Evolutionary conservation across 2,329 filamentous ascomycete species (phyloP).

Genomic region (Sporothrix humicola): DNA sequence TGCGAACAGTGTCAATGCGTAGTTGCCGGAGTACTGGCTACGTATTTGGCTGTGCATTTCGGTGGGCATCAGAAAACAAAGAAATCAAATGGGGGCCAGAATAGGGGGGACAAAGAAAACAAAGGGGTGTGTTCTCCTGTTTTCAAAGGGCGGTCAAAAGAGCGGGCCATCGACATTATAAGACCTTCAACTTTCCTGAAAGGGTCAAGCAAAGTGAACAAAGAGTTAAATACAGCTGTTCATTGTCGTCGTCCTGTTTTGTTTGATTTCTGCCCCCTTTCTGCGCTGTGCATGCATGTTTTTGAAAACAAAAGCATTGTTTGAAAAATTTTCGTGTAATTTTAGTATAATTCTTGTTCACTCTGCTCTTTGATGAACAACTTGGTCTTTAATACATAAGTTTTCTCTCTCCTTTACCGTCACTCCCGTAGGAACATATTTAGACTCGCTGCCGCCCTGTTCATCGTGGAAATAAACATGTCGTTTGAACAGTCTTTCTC

Average conservation of each 20-base stretch:
- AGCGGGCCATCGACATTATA: no score
- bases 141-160: no score
- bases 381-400: background rate
- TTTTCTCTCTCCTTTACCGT: no score
- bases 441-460: conserved; percentile 2
- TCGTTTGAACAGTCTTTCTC: background rate
- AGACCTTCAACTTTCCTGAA: background rate
- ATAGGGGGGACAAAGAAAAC: conserved; percentile 5
- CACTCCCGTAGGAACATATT: background rate
- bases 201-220: background rate
- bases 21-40: background rate
- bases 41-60: no score
- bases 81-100: no score
- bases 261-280: background rate
- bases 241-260: no score
- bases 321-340: background rate
- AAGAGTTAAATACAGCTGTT: background rate
- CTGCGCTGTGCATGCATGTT: background rate
- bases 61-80: no score
- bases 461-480: background rate
- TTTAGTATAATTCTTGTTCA: background rate
- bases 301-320: background rate
- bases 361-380: background rate
- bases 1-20: background rate
- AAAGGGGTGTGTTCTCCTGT: background rate